Percentiles rank a stretch among this genome's conserved stretches.
phyloP scores from a whole-genome alignment of 176 grass and related monocot species.

The Carex scoparia region DNA sequence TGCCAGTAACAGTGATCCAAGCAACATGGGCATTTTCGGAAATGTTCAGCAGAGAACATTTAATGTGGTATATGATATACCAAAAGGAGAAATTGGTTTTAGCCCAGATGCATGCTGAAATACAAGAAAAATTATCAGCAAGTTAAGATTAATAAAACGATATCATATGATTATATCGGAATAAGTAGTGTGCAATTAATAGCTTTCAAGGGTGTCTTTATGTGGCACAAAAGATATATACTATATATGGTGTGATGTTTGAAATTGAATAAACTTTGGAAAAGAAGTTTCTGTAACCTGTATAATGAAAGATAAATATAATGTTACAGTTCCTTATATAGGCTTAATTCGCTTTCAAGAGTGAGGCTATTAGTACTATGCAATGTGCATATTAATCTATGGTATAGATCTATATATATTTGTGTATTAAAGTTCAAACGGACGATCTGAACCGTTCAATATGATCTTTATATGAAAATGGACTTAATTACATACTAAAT shows the following conservation, averaged over 20 bases:
- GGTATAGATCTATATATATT: no score
- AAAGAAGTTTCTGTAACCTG: background rate
- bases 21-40: constrained; percentile 16
- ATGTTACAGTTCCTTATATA: background rate
- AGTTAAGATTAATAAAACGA: no score
- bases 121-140: no score
- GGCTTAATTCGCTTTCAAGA: background rate
- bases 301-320: background rate
- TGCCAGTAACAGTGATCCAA: background rate
- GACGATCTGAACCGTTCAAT: no score
- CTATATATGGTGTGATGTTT: background rate
- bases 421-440: no score
- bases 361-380: no score
- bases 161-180: background rate
- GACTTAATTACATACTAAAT: no score
- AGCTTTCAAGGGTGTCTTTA: background rate
- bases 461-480: no score
- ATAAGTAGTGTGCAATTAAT: background rate
- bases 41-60: constrained; percentile 42
- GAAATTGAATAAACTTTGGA: background rate
- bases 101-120: constrained; percentile 24
- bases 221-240: background rate
- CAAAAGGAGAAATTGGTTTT: constrained; percentile 22
- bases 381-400: no score
- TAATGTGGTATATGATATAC: constrained; percentile 36